phyloP scores from a whole-genome alignment of 2,329 filamentous ascomycete species.

The Fusarium algeriense region DNA sequence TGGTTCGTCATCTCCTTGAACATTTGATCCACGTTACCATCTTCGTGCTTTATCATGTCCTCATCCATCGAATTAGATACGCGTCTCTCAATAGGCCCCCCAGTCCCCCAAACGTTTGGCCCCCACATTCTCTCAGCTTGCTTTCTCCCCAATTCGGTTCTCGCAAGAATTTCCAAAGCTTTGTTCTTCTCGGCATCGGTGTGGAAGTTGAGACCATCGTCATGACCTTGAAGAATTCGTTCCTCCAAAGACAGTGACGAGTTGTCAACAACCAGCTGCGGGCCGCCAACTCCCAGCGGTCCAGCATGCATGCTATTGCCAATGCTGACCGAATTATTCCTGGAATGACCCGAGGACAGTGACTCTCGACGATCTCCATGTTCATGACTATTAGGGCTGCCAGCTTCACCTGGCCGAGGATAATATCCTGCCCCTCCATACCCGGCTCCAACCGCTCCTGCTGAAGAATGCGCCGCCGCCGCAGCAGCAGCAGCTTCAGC shows the following conservation, averaged over 20 bases:
- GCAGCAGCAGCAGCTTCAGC: conserved; percentile 64
- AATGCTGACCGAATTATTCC: conserved; percentile 56
- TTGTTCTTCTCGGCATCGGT: conserved; percentile 62
- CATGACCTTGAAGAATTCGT: conserved; percentile 61
- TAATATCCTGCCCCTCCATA: conserved; percentile 48
- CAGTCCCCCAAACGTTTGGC: conserved; percentile 59
- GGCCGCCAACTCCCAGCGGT: conserved; percentile 58
- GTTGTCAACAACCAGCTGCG: conserved; percentile 57
- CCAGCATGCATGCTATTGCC: conserved; percentile 57
- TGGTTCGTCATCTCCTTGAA: conserved; percentile 68
- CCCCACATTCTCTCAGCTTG: conserved; percentile 66
- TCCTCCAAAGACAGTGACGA: conserved; percentile 62
- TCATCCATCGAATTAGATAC: conserved; percentile 47
- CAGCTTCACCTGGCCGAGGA: conserved; percentile 33
- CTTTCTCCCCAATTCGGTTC: conserved; percentile 63
- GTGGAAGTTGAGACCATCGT: conserved; percentile 60
- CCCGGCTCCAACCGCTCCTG: conserved; percentile 20
- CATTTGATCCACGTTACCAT: conserved; percentile 66
- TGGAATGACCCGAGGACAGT: conserved; percentile 46
- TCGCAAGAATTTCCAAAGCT: conserved; percentile 65
- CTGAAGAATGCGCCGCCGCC: conserved; percentile 38
- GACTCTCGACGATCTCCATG: conserved; percentile 47
- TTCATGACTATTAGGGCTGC: conserved; percentile 45
- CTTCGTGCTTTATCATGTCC: conserved; percentile 54
- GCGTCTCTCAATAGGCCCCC: conserved; percentile 48